phyloP scores from a whole-genome alignment of 2,329 filamentous ascomycete species.

The Paecilomyces formosus region DNA sequence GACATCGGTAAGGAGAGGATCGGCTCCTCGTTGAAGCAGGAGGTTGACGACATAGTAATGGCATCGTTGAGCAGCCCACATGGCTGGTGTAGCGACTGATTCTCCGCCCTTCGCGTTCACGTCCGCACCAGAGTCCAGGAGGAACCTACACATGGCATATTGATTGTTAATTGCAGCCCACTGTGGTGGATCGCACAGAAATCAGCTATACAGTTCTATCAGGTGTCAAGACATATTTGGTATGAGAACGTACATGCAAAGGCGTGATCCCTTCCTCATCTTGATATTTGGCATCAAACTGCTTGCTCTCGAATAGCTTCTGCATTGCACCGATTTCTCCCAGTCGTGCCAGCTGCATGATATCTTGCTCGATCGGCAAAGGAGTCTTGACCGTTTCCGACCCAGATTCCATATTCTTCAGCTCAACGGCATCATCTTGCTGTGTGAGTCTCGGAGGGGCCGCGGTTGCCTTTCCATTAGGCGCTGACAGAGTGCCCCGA shows the following conservation, averaged over 20 bases:
- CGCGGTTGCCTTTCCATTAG: constrained; percentile 22
- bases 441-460: constrained; percentile 24
- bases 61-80: constrained; percentile 95
- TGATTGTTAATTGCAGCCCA: constrained; percentile 99
- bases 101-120: constrained; percentile 95
- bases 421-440: constrained; percentile 28
- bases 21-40: constrained; percentile 81
- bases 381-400: constrained; percentile 23
- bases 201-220: constrained; percentile 5
- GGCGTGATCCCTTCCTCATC: constrained; percentile 95
- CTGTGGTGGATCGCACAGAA: constrained; percentile 40
- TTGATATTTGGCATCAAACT: constrained; percentile 71
- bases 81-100: constrained; percentile 83
- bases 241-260: constrained; percentile 59
- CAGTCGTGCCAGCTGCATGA: constrained; percentile 89
- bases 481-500: constrained; percentile 15
- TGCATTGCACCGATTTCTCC: constrained; percentile 84
- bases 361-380: constrained; percentile 58
- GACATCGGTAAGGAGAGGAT: constrained; percentile 83
- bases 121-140: constrained; percentile 77
- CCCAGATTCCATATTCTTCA: constrained; percentile 28
- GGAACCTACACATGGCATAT: constrained; percentile 92
- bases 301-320: constrained; percentile 76
- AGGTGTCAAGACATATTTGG: neutral
- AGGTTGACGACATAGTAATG: constrained; percentile 96